phyloP scores from a whole-genome alignment of 1,284 basidiomycete genomes.

The Coriolopsis trogii region DNA sequence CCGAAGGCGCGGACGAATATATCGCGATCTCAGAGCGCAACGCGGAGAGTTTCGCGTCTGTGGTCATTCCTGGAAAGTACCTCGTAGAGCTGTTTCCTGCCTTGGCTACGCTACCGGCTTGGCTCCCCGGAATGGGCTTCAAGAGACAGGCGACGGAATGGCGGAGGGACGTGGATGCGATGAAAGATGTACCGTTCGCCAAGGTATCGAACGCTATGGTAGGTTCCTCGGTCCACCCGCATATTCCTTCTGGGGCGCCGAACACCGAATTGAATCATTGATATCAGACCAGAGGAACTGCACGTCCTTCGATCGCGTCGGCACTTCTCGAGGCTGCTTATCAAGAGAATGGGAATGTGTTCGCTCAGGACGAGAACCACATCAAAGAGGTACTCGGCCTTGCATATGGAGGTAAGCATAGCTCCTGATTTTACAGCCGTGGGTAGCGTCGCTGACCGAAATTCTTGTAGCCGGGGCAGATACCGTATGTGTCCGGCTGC shows the following conservation, averaged over 20 bases:
- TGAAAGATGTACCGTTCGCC: too few species aligned
- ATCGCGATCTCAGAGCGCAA: not conserved
- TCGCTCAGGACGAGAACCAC: not conserved
- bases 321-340: too few species aligned
- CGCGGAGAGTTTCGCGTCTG: not conserved
- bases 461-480: slow-evolving; percentile 3
- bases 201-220: not conserved
- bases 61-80: slow-evolving; percentile 6
- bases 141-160: not conserved
- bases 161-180: not conserved
- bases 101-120: slow-evolving; percentile 6
- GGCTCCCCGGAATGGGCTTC: slow-evolving; percentile 20
- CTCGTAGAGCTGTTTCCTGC: slow-evolving; percentile 5
- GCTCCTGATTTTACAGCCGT: too few species aligned
- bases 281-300: too few species aligned
- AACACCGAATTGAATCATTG: too few species aligned
- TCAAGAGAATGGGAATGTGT: not conserved
- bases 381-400: not conserved
- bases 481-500: not conserved
- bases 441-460: too few species aligned
- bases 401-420: too few species aligned
- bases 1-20: slow-evolving; percentile 19
- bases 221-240: too few species aligned
- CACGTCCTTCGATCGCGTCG: too few species aligned
- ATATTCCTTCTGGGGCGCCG: too few species aligned